Percentiles rank a stretch among this genome's conserved stretches.
phyloP scores from a whole-genome alignment of 1,139 yeast species.

The Blastobotrys buckinghamii region DNA sequence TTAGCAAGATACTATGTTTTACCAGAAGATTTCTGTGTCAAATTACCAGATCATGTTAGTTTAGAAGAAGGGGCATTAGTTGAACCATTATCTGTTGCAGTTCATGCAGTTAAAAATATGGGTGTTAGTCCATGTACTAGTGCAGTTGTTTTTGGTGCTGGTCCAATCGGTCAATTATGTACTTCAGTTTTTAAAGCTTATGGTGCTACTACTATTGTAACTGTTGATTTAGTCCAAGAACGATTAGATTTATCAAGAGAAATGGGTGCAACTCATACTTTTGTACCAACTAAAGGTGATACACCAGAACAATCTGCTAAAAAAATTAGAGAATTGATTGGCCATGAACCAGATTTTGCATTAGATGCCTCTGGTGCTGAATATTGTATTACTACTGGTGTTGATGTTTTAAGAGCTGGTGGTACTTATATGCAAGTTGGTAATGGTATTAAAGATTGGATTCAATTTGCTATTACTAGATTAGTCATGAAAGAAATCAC shows the following conservation, averaged over 20 bases:
- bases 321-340: slow-evolving; percentile 33
- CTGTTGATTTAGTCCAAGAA: slow-evolving; percentile 42
- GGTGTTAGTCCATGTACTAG: slow-evolving; percentile 61
- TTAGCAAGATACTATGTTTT: slow-evolving; percentile 63
- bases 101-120: slow-evolving; percentile 70
- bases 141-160: slow-evolving; percentile 85
- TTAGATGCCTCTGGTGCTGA: slow-evolving; percentile 68
- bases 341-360: slow-evolving; percentile 43
- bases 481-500: slow-evolving; percentile 64
- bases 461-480: slow-evolving; percentile 67
- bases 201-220: slow-evolving; percentile 65
- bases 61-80: slow-evolving; percentile 85
- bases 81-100: slow-evolving; percentile 85
- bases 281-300: slow-evolving; percentile 20
- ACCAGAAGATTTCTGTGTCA: slow-evolving; percentile 82
- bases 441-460: slow-evolving; percentile 53
- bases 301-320: slow-evolving; percentile 33
- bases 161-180: slow-evolving; percentile 79
- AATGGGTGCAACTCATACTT: slow-evolving; percentile 20
- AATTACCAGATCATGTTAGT: slow-evolving; percentile 67
- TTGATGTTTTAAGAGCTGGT: slow-evolving; percentile 50
- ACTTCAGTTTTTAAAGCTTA: slow-evolving; percentile 73
- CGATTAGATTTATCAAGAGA: slow-evolving; percentile 19
- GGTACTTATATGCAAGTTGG: slow-evolving; percentile 73
- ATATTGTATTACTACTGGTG: slow-evolving; percentile 59